Evolutionary conservation across 768 basidiomycete species (phyloP).

Genomic region (Mycena sanguinolenta): DNA sequence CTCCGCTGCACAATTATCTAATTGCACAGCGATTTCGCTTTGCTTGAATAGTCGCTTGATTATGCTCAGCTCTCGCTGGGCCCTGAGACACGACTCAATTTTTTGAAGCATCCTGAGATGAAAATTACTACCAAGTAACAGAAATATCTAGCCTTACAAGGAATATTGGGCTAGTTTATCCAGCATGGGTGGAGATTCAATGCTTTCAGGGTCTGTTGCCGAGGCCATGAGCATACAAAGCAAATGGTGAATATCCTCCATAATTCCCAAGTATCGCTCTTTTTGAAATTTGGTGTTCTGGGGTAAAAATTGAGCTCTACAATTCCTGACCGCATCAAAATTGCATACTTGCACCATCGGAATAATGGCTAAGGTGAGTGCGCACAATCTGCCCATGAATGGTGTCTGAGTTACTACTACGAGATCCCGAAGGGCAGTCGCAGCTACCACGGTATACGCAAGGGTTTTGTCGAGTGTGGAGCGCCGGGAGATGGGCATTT

Average conservation of each 20-base stretch:
- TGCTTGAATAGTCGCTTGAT: slow-evolving; percentile 12
- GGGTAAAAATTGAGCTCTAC: background rate
- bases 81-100: background rate
- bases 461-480: background rate
- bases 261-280: slow-evolving; percentile 8
- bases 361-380: slow-evolving; percentile 3
- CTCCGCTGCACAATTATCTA: background rate
- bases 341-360: background rate
- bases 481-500: background rate
- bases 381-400: background rate
- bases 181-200: background rate
- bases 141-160: background rate
- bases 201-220: background rate
- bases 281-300: slow-evolving; percentile 11
- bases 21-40: slow-evolving; percentile 1
- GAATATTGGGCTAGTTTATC: slow-evolving; percentile 1
- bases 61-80: slow-evolving; percentile 3
- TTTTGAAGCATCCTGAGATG: background rate
- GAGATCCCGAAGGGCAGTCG: background rate
- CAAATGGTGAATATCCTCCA: background rate
- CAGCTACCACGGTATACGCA: background rate
- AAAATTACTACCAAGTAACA: background rate
- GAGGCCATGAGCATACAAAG: background rate
- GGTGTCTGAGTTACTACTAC: background rate
- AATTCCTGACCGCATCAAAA: background rate